phyloP scores from a whole-genome alignment of 1,284 basidiomycete genomes.

The Schizophyllum amplum region DNA sequence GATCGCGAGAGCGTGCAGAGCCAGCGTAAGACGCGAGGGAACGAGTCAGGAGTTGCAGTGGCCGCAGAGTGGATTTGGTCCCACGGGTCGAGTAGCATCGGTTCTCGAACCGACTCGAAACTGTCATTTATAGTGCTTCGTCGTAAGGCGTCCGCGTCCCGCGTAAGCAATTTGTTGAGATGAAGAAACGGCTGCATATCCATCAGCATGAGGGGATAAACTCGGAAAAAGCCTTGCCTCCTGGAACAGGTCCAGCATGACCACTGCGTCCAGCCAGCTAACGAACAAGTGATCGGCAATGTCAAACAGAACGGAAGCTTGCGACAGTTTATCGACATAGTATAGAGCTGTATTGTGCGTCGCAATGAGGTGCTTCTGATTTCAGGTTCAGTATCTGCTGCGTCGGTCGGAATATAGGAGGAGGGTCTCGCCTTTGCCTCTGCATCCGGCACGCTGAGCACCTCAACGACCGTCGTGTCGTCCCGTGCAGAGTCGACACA shows the following conservation, averaged over 20 bases:
- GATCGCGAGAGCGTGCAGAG: constrained; percentile 58
- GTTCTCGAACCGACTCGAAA: neutral
- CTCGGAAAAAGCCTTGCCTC: constrained; percentile 25
- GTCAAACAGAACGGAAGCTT: constrained; percentile 49
- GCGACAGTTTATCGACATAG: constrained; percentile 44
- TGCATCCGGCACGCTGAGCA: constrained; percentile 10
- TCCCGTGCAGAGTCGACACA: constrained; percentile 40
- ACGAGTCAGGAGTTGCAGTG: constrained; percentile 33
- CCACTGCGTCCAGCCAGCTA: constrained; percentile 52
- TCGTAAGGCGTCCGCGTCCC: constrained; percentile 30
- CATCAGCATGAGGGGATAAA: neutral
- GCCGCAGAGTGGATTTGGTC: constrained; percentile 39
- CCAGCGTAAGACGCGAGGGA: constrained; percentile 51
- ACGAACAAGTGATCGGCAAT: constrained; percentile 55
- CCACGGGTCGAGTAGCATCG: constrained; percentile 45
- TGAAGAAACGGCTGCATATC: constrained; percentile 41
- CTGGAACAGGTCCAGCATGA: constrained; percentile 22
- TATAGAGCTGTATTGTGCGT: constrained; percentile 34
- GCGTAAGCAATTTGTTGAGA: constrained; percentile 46
- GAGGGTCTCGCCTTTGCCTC: constrained; percentile 11
- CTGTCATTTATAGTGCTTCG: constrained; percentile 27
- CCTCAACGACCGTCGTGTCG: constrained; percentile 4
- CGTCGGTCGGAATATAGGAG: neutral
- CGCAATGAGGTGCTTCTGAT: neutral
- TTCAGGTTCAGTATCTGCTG: neutral